Percentiles rank a stretch among this genome's conserved stretches.
Evolutionary conservation across 495 filamentous ascomycete genomes (phyloP).

Genomic region (Lasiosphaeria ovina): DNA sequence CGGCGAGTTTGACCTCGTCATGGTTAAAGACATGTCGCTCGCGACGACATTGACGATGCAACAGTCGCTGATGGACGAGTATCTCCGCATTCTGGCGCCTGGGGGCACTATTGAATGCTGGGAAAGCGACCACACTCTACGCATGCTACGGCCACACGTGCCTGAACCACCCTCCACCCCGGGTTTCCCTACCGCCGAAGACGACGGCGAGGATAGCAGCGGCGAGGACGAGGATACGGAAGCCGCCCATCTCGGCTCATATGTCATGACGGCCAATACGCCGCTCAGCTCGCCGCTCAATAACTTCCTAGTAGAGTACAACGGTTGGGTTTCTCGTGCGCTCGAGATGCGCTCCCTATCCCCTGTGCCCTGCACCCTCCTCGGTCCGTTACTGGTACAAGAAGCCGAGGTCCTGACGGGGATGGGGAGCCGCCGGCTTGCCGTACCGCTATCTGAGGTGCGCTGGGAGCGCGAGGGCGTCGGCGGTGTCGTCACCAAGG

Average conservation of each 20-base stretch:
- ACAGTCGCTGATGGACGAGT: conserved; percentile 67
- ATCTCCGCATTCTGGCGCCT: conserved; percentile 70
- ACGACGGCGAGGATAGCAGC: conserved; percentile 34
- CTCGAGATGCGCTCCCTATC: conserved; percentile 69
- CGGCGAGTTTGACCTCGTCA: conserved; percentile 83
- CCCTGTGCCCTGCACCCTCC: conserved; percentile 74
- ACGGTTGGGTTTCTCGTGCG: conserved; percentile 74
- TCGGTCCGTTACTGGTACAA: conserved; percentile 75
- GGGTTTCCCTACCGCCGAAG: conserved; percentile 33
- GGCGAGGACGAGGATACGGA: conserved; percentile 59
- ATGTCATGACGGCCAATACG: conserved; percentile 78
- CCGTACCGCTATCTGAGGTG: conserved; percentile 80
- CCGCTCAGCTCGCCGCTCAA: conserved; percentile 77
- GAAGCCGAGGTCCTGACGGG: conserved; percentile 70
- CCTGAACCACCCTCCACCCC: conserved; percentile 48
- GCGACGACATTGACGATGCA: conserved; percentile 62
- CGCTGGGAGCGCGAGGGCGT: conserved; percentile 84
- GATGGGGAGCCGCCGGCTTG: conserved; percentile 71
- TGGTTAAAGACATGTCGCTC: conserved; percentile 83
- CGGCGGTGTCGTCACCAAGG: conserved; percentile 52
- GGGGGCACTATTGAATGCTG: conserved; percentile 84
- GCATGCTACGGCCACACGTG: conserved; percentile 73
- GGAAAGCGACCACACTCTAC: conserved; percentile 77
- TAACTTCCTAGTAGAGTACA: conserved; percentile 78
- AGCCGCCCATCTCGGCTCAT: conserved; percentile 60